Evolutionary conservation across 495 filamentous ascomycete species (phyloP), one percentile per base, ranked within the genome.

Genomic region (Gamarada debralockiae): DNA sequence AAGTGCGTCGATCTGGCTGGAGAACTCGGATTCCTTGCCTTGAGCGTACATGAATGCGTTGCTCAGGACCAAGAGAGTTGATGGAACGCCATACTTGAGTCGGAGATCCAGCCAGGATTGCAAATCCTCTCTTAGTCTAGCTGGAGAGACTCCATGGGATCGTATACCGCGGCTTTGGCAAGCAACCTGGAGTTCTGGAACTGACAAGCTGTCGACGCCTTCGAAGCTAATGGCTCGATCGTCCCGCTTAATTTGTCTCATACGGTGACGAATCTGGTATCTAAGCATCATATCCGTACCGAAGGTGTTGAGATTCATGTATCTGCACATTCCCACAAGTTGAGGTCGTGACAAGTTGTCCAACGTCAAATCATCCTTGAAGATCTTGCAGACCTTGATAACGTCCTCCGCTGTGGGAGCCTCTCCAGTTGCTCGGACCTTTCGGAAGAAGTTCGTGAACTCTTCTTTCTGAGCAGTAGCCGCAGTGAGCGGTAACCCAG

Each of bases 361-460:
- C 14, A 99, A 79, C 0, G 93, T 99, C 54, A 99, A 64, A 66
- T 99, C 93, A 69, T 99, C 93, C 70, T 93, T 96, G 78, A 99
- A 99, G 63, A 96, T 86, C 78, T 99, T 95, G 84, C 95, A 97
- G 50, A 99, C 93, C 73, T 92, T 96, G 72, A 99, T 96, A 55
- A 99, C 87, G 65, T 97, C 93, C 55, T 87, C 81, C 37, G 83
- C 83, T 13, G 89, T 91, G 0, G 95, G 95, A 22, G 82, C 71
- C 73, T 97, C 92, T 23, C 92, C 95, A 3, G 90, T 97, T 15
- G 88, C 79, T 39, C 93, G 87, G 61, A 96, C 82, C 74, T 99
- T 99, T 63, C 88, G 84, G 83, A 99, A 99, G 70, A 99, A 99
- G 52, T 90, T 85, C n/a, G 89, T 78, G 60, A 99, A 97, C 62